Conservation (phyloP, 2,329 filamentous ascomycete genomes). For the Alternaria brassicae region DNA sequence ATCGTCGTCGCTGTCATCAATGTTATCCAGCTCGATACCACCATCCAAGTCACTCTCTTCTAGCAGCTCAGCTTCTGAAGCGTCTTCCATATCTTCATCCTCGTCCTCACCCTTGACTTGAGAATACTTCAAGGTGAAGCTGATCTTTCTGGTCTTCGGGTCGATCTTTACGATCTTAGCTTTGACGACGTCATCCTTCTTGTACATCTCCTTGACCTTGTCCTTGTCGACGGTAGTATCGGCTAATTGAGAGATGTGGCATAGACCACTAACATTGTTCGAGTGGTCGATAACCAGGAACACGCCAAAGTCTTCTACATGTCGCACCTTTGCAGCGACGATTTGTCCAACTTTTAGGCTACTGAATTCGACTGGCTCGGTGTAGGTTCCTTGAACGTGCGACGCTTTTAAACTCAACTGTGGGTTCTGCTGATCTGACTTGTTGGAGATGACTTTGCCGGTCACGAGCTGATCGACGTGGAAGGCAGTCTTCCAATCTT, state of each 20-base stretch:
- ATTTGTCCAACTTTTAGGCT: slow-evolving; percentile 81
- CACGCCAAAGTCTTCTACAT: slow-evolving; percentile 93
- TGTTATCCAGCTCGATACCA: slow-evolving; percentile 50
- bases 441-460: slow-evolving; percentile 79
- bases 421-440: slow-evolving; percentile 72
- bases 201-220: slow-evolving; percentile 88
- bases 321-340: slow-evolving; percentile 88
- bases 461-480: slow-evolving; percentile 89
- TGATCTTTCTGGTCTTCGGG: slow-evolving; percentile 76
- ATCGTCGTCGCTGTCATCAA: slow-evolving; percentile 44
- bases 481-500: slow-evolving; percentile 93
- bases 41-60: slow-evolving; percentile 52
- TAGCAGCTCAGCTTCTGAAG: slow-evolving; percentile 35
- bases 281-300: slow-evolving; percentile 92
- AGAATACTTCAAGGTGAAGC: slow-evolving; percentile 89
- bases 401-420: slow-evolving; percentile 90
- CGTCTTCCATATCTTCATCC: slow-evolving; percentile 50
- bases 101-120: slow-evolving; percentile 72
- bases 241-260: slow-evolving; percentile 91
- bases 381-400: slow-evolving; percentile 79
- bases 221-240: slow-evolving; percentile 82
- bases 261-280: slow-evolving; percentile 87
- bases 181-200: slow-evolving; percentile 91
- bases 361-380: slow-evolving; percentile 73
- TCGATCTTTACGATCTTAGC: slow-evolving; percentile 85